phyloP scores from a whole-genome alignment of 805 yeast species.

The Vanderwaltozyma tropicalis region DNA sequence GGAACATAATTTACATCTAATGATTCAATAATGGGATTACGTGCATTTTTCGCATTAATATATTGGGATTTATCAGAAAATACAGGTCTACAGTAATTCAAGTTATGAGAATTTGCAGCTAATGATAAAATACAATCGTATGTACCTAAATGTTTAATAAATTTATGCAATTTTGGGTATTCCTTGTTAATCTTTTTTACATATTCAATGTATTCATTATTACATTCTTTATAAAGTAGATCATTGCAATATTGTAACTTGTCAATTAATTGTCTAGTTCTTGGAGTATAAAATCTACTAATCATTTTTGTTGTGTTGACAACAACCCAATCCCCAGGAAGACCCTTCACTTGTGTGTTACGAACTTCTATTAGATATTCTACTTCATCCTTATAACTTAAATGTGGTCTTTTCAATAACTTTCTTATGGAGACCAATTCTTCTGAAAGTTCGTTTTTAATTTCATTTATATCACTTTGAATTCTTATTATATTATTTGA shows the following conservation, averaged over 20 bases:
- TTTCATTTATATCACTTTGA: constrained; percentile 30
- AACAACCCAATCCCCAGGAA: constrained; percentile 73
- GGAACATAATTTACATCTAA: constrained; percentile 46
- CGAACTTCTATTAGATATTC: constrained; percentile 72
- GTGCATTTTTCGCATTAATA: constrained; percentile 43
- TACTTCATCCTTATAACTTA: constrained; percentile 51
- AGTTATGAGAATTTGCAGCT: constrained; percentile 45
- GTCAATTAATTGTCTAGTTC: constrained; percentile 40
- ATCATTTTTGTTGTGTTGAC: constrained; percentile 59
- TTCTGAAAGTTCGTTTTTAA: constrained; percentile 38
- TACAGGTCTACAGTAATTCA: constrained; percentile 40
- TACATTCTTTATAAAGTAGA: constrained; percentile 25
- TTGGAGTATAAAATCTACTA: constrained; percentile 64
- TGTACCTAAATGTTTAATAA: constrained; percentile 40
- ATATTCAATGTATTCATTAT: constrained; percentile 26
- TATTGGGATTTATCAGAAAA: constrained; percentile 36
- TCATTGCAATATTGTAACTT: constrained; percentile 52
- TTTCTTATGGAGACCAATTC: constrained; percentile 42
- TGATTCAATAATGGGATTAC: constrained; percentile 60
- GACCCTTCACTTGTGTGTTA: constrained; percentile 40
- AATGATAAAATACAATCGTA: constrained; percentile 63
- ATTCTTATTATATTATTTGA: constrained; percentile 34
- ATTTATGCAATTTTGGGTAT: constrained; percentile 31
- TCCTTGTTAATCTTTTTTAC: constrained; percentile 29
- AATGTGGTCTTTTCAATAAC: constrained; percentile 43